These are phyloP conservation scores for Lasiodiplodia gonubiensis DNA, from an alignment of 2,329 filamentous ascomycete species.

Conservation along the genomic window DNA sequence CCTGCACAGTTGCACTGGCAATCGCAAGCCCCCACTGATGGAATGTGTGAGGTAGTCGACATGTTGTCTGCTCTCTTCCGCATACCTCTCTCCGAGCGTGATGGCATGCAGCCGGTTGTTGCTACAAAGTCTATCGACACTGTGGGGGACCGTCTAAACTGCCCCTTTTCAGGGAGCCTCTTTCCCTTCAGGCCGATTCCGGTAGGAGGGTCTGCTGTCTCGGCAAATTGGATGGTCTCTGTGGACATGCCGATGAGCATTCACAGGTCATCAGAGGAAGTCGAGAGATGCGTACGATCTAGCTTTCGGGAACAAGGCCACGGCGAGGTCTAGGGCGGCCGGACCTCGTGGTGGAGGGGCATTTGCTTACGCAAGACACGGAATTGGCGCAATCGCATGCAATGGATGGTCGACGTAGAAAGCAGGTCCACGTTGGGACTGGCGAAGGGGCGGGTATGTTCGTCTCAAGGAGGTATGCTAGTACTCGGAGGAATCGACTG, in stretches of 20 bases:
- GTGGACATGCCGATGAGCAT: constrained; percentile 20
- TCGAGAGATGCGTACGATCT: constrained; percentile 8
- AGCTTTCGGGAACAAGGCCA: neutral
- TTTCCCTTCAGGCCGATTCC: neutral
- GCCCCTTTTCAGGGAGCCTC: neutral
- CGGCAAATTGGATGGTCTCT: neutral
- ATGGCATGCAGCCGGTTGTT: neutral
- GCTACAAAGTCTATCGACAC: too few relatives aligned
- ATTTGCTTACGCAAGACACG: constrained; percentile 2
- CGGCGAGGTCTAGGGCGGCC: constrained; percentile 16
- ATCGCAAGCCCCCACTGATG: neutral
- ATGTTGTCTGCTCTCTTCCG: constrained; percentile 4
- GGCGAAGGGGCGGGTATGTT: neutral
- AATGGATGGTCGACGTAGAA: neutral
- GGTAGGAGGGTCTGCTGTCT: neutral
- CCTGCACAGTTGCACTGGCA: constrained; percentile 19
- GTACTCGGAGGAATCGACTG: neutral
- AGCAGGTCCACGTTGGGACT: too few relatives aligned
- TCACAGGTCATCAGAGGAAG: neutral
- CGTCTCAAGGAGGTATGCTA: neutral
- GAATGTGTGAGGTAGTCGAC: neutral
- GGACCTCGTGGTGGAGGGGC: constrained; percentile 1
- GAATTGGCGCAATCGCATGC: constrained; percentile 4
- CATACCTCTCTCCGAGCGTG: neutral
- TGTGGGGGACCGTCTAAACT: neutral